Evolutionary conservation across 1,284 basidiomycete genomes (phyloP).

Genomic region (Phellinidium pouzarii): DNA sequence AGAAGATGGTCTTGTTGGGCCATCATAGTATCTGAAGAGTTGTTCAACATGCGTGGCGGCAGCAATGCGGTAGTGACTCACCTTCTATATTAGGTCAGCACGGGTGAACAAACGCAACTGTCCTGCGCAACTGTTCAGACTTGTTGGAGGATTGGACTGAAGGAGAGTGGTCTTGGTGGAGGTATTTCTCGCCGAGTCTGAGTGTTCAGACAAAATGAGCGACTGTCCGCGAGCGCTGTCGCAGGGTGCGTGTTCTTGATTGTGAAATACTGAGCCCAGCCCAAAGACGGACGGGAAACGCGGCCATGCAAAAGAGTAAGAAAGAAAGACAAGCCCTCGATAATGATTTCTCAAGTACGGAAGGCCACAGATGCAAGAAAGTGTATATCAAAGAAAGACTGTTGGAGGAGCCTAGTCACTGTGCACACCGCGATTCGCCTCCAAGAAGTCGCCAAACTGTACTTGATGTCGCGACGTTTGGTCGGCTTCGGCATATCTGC

Average conservation of each 20-base stretch:
- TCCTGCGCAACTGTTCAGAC: not conserved
- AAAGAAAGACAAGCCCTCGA: no score
- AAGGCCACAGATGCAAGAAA: no score
- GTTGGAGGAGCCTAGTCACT: not conserved
- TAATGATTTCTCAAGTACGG: no score
- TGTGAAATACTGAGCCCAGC: not conserved
- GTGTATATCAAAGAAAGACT: not conserved
- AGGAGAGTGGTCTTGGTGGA: not conserved
- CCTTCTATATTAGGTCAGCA: slow-evolving; percentile 7
- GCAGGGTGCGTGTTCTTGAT: not conserved
- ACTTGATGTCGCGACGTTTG: not conserved
- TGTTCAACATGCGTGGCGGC: not conserved
- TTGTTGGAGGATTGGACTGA: not conserved
- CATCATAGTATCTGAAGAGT: slow-evolving; percentile 6
- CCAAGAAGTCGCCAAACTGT: not conserved
- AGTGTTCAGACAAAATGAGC: not conserved
- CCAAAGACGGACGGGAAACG: not conserved
- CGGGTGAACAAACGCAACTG: not conserved
- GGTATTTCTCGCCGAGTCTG: not conserved
- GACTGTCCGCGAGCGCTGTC: not conserved
- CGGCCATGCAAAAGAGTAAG: no score
- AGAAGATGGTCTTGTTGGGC: not conserved
- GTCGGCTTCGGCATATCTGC: not conserved
- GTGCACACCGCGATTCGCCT: not conserved
- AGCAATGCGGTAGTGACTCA: slow-evolving; percentile 4